phyloP scores from a whole-genome alignment of 177 flowering plant genomes.

The Vitis hybrid region DNA sequence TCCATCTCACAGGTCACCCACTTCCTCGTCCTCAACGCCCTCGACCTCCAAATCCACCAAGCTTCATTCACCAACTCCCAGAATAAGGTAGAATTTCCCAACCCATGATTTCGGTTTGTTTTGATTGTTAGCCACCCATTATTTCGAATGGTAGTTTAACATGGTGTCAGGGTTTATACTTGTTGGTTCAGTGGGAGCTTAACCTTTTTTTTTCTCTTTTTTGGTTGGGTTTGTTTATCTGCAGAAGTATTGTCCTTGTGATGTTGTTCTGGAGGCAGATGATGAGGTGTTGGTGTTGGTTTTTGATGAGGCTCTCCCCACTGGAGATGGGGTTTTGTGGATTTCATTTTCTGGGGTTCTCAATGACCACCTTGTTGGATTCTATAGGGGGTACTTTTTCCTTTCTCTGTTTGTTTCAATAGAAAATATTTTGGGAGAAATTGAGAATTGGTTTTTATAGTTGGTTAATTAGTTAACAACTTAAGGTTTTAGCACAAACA shows the following conservation, averaged over 20 bases:
- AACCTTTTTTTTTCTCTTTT: neutral
- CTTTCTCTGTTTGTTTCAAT: neutral
- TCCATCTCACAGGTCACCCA: slow-evolving; percentile 35
- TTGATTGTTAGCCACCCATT: too few relatives aligned
- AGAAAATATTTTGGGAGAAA: neutral
- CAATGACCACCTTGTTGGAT: slow-evolving; percentile 26
- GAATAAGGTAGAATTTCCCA: slow-evolving; percentile 17
- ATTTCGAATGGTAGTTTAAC: too few relatives aligned
- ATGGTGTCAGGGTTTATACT: too few relatives aligned
- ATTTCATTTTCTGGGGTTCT: slow-evolving; percentile 30
- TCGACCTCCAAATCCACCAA: slow-evolving; percentile 29
- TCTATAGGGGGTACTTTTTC: slow-evolving; percentile 28
- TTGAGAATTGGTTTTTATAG: too few relatives aligned
- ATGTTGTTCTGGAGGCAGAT: slow-evolving; percentile 24
- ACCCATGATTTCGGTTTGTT: too few relatives aligned
- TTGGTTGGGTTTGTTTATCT: neutral
- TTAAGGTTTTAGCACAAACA: too few relatives aligned
- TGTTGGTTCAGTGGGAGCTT: neutral
- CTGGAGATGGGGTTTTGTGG: slow-evolving; percentile 29
- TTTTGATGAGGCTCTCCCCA: slow-evolving; percentile 24
- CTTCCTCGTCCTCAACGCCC: slow-evolving; percentile 62
- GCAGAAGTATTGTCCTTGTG: slow-evolving; percentile 15
- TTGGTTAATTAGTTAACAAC: too few relatives aligned
- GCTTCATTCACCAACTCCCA: slow-evolving; percentile 27
- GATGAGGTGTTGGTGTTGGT: slow-evolving; percentile 33